These are phyloP conservation scores for Termitomyces sp. DNA, from an alignment of 768 basidiomycete genomes.

Conservation along the genomic window DNA sequence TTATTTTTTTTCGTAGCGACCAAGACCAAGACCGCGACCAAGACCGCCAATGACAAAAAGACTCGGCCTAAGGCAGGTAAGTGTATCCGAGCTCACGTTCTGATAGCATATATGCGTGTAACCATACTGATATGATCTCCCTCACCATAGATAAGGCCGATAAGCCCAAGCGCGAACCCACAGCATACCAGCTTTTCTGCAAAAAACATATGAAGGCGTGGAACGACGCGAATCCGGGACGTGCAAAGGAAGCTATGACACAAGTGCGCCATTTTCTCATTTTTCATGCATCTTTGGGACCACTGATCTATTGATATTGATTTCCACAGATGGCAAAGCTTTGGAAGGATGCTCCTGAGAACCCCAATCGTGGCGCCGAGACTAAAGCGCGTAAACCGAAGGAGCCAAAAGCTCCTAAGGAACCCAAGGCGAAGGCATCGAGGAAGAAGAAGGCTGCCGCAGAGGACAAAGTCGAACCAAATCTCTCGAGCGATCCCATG, in stretches of 20 bases:
- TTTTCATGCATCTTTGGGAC: not conserved
- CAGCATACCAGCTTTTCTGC: constrained; percentile 55
- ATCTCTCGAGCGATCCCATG: constrained; percentile 7
- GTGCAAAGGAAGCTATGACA: constrained; percentile 50
- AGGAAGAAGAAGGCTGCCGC: constrained; percentile 17
- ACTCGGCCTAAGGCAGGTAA: constrained; percentile 26
- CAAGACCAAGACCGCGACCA: constrained; percentile 52
- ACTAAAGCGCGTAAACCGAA: constrained; percentile 42
- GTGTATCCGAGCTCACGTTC: constrained; percentile 7
- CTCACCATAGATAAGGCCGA: constrained; percentile 28
- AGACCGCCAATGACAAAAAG: constrained; percentile 42
- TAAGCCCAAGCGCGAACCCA: constrained; percentile 53
- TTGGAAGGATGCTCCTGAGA: constrained; percentile 58
- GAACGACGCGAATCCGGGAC: constrained; percentile 46
- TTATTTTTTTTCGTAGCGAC: constrained; percentile 29
- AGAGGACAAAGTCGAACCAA: constrained; percentile 2
- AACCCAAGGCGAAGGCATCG: constrained; percentile 19
- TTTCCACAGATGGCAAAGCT: constrained; percentile 42
- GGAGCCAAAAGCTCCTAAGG: constrained; percentile 26
- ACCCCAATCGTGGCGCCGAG: constrained; percentile 56
- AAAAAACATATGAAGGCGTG: constrained; percentile 52
- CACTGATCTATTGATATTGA: not conserved
- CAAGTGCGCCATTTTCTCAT: constrained; percentile 23
- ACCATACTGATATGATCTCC: not conserved
- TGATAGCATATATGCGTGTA: constrained; percentile 3